Conservation (phyloP, 2,329 filamentous ascomycete species). For the Beauveria sp. region DNA sequence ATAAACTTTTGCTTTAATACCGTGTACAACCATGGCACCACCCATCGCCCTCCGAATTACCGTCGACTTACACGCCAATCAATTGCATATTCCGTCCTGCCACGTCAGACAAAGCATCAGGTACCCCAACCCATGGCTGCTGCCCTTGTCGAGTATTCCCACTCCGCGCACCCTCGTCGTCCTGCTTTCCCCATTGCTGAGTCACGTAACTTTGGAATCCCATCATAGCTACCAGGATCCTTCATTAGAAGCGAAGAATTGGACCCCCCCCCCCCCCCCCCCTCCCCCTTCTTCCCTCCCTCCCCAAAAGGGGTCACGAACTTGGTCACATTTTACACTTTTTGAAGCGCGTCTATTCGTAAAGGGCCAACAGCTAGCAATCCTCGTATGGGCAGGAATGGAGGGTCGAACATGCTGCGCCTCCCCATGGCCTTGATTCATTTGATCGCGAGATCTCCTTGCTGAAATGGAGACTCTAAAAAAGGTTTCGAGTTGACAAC, state of each 20-base stretch:
- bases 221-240: too few relatives aligned
- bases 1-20: neutral
- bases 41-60: neutral
- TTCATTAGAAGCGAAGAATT: too few relatives aligned
- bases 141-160: too few relatives aligned
- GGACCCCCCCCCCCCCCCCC: too few relatives aligned
- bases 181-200: neutral
- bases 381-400: constrained; percentile 5
- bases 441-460: neutral
- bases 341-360: neutral
- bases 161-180: too few relatives aligned
- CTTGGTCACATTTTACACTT: neutral
- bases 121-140: too few relatives aligned
- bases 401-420: constrained; percentile 4
- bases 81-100: neutral
- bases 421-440: neutral
- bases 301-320: neutral
- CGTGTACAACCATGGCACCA: neutral
- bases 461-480: neutral
- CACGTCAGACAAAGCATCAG: too few relatives aligned
- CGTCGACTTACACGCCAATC: neutral
- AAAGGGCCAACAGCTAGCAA: neutral
- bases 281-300: too few relatives aligned
- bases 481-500: neutral
- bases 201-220: neutral